Evolutionary conservation across 2,329 filamentous ascomycete species (phyloP), one percentile per base, ranked within the genome.

Genomic region (Arachnomyces sp.): DNA sequence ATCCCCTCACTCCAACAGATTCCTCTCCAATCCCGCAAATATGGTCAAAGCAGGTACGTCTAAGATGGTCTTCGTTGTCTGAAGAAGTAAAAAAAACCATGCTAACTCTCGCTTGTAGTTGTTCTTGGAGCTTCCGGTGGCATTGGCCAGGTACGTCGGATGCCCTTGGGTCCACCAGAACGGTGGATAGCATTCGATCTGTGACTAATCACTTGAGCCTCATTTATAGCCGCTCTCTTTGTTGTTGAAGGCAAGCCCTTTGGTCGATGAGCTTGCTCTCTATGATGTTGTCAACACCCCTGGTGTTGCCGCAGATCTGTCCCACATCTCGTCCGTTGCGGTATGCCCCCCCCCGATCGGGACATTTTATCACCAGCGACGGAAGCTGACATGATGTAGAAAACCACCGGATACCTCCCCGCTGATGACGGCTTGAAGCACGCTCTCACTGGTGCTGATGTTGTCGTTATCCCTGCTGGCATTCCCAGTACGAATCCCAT

Each of bases 231-330:
- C 92, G 54, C 77, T 98, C 59, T 98, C 92, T 51, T 85, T 98
- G 53, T 84, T 98, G 57, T 77, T 96, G 64, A 98, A 98, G 79
- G 79, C 84, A 53, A 85, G 76, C 61, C 84, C 88, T 50, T 79
- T 87, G 60, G 76, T 98, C 58, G 83, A 90, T 59, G 86, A 96
- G 73, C 85, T 98, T 57, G 76, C 88, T 46, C 84, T 98, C 57
- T 98, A 95, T 76, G 92, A 98, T 94, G 89, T 98, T 53, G 90
- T 96, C 68, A 95, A 96, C 78, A 93, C 88, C 37, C 89, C 88
- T 56, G 92, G 92, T 68, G 92, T 98, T 61, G 86, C 89, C 51
- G 81, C 90, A 59, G 92, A 98, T 66, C 81, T 98, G 45, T 95
- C 89, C 46, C 92, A 98, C 76, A 96, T 98, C 70, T 94, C 90